A percentile compares a stretch with the other conserved stretches of the same genome.
These are phyloP conservation scores for Plectosphaerella sp. DNA, from an alignment of 2,329 filamentous ascomycete species.

Conservation along the genomic window DNA sequence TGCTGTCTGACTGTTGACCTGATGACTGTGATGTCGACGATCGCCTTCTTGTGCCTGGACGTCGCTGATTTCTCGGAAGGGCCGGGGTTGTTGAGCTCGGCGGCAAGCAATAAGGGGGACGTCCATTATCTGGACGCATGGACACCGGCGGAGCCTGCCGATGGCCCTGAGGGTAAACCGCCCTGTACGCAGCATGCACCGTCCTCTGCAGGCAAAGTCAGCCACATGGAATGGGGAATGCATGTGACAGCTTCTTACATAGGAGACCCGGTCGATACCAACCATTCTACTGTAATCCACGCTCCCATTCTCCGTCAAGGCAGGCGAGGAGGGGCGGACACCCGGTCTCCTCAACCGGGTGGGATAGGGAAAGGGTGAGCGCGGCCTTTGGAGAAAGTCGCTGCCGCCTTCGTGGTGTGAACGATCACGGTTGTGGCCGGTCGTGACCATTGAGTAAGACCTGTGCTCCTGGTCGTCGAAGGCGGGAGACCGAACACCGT, in stretches of 20 bases:
- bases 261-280: constrained; percentile 42
- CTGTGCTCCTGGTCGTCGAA: constrained; percentile 39
- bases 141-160: constrained; percentile 33
- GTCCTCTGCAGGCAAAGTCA: constrained; percentile 32
- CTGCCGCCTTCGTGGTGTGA: constrained; percentile 38
- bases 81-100: constrained; percentile 10
- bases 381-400: constrained; percentile 42
- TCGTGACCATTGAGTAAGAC: constrained; percentile 52
- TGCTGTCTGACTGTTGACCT: constrained; percentile 21
- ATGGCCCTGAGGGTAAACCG: constrained; percentile 27
- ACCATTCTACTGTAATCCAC: constrained; percentile 47
- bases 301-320: constrained; percentile 39
- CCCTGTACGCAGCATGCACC: constrained; percentile 35
- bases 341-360: constrained; percentile 52
- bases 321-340: constrained; percentile 43
- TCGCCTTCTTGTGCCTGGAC: neutral
- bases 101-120: constrained; percentile 34
- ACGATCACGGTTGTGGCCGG: constrained; percentile 41
- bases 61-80: constrained; percentile 12
- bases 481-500: constrained; percentile 35
- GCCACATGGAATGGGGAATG: constrained; percentile 1
- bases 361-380: constrained; percentile 56
- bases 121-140: constrained; percentile 33
- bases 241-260: constrained; percentile 28
- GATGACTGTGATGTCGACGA: constrained; percentile 11